Base-by-base conservation (phyloP, 495 filamentous ascomycete genomes). In the Clohesyomyces aquaticus region DNA sequence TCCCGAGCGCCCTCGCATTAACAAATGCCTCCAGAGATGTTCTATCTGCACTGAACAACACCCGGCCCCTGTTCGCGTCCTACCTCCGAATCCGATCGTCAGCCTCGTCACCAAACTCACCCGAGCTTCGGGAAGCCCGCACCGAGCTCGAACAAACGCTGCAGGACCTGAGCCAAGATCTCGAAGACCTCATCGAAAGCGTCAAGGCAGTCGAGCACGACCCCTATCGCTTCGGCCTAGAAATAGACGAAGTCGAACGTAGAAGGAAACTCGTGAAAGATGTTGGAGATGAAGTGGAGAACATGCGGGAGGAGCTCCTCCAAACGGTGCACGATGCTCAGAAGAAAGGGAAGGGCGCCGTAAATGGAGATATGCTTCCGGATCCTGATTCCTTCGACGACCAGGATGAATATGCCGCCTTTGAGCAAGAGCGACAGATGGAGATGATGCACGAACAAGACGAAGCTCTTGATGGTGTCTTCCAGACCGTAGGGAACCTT, bases 371-470 rank as follows among this genome's bases (percentile, higher is more conserved):
- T 10, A 78, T 81, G 22, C 73, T 92, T 21, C 89, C 89, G 1
- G 87, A 89, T 57, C 90, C 91, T 41, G 85, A 83, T 48, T 83
- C 87, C 21, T 95, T 93, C 65, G 84, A 80, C 45, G 60, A 77
- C 45, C 62, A 77, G 62, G 90, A 93, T 73, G 81, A 83, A 43
- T 88, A 90, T 75, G 87, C 85, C n/a, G 87, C 86, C 53, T 93
- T 94, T 73, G 95, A 98, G 81, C 88, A 96, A 73, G 87, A 96
- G 76, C 83, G 94, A 69, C 94, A 98, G 77, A 63, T 87, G 70
- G 85, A 91, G 79, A 87, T 98, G 74, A 93, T 98, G 88, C 85
- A 88, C 70, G 93, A 96, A 75, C 94, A 98, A 78, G 95, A 98
- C 73, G 80, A 94, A 79, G 87, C 91, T 65, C 79, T 98, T 6